Conservation (phyloP, 116 monocot genomes). For the Trichopus zeylanicus region DNA sequence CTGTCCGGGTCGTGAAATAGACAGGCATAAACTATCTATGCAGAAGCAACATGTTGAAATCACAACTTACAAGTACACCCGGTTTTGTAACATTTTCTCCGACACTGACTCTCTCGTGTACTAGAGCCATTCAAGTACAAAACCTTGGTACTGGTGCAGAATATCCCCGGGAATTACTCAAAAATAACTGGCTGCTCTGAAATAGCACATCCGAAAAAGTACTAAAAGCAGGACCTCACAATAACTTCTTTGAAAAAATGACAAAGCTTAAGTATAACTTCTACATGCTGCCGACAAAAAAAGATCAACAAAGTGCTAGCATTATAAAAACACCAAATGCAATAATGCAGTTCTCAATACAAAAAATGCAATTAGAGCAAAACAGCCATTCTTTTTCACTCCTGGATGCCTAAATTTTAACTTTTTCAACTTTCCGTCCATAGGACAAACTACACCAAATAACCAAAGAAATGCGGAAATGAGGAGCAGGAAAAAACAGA, state of each 20-base stretch:
- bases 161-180: slow-evolving; percentile 11
- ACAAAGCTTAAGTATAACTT: too few relatives aligned
- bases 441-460: too few relatives aligned
- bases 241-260: background rate
- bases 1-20: background rate
- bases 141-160: slow-evolving; percentile 14
- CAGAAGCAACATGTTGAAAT: background rate
- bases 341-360: too few relatives aligned
- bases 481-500: background rate
- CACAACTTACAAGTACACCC: slow-evolving; percentile 34
- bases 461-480: too few relatives aligned
- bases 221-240: background rate
- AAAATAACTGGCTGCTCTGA: slow-evolving; percentile 9
- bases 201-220: slow-evolving; percentile 17
- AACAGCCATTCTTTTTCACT: too few relatives aligned
- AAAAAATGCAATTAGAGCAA: too few relatives aligned
- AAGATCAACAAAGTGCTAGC: background rate
- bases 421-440: too few relatives aligned
- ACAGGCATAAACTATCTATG: too few relatives aligned
- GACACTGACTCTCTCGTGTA: slow-evolving; percentile 32
- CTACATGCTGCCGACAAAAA: background rate
- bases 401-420: too few relatives aligned
- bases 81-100: slow-evolving; percentile 22
- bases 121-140: slow-evolving; percentile 32
- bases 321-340: too few relatives aligned